Conservation (phyloP, 2,329 filamentous ascomycete species). For the Sordariomycetes sp. region DNA sequence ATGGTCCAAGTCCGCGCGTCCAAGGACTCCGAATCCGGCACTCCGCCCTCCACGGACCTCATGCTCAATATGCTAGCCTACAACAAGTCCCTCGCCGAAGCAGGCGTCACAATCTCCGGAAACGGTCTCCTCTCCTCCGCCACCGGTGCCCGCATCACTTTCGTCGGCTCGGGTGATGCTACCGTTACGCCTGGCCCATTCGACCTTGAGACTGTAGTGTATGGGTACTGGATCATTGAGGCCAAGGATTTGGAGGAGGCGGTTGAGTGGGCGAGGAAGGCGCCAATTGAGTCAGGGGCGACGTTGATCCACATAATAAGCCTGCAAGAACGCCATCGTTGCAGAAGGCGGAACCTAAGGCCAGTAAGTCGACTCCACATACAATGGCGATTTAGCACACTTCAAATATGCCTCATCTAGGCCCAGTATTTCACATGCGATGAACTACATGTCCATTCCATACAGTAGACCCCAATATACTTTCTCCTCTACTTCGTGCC, state of each 20-base stretch:
- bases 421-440: too few relatives aligned
- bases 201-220: slow-evolving; percentile 13
- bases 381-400: too few relatives aligned
- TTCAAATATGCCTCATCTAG: too few relatives aligned
- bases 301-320: slow-evolving; percentile 13
- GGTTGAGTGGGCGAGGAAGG: slow-evolving; percentile 15
- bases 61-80: slow-evolving; percentile 14
- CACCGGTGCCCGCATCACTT: slow-evolving; percentile 14
- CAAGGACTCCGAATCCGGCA: slow-evolving; percentile 10
- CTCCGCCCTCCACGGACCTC: slow-evolving; percentile 7
- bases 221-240: slow-evolving; percentile 18
- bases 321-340: slow-evolving; percentile 9
- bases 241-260: slow-evolving; percentile 15
- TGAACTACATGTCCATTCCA: too few relatives aligned
- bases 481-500: too few relatives aligned
- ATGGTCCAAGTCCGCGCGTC: slow-evolving; percentile 17
- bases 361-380: too few relatives aligned
- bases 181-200: slow-evolving; percentile 15
- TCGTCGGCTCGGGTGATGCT: slow-evolving; percentile 9
- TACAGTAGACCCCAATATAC: too few relatives aligned
- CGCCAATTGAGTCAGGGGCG: slow-evolving; percentile 13
- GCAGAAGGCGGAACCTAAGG: neutral
- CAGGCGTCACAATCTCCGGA: slow-evolving; percentile 13
- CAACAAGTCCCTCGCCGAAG: slow-evolving; percentile 14
- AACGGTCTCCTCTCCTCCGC: slow-evolving; percentile 14